Evolutionary conservation across 2,329 filamentous ascomycete species (phyloP).

Genomic region (Botrytis squamosa): DNA sequence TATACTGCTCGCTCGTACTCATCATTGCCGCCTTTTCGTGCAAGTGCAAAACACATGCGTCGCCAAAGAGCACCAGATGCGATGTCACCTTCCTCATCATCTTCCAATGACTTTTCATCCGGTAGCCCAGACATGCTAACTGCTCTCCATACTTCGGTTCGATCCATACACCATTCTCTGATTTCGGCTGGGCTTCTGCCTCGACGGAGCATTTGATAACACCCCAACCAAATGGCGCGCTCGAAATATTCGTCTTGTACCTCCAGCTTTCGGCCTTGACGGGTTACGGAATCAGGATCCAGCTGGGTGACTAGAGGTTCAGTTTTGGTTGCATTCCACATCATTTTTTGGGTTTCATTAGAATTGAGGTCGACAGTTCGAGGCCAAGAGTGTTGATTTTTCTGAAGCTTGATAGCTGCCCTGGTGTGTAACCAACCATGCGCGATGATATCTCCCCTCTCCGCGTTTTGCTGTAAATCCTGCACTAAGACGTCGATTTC

Average conservation of each 20-base stretch:
- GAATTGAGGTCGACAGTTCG: conserved; percentile 63
- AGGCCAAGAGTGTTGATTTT: conserved; percentile 69
- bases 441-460: conserved; percentile 77
- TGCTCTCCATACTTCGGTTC: conserved; percentile 86
- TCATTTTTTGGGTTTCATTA: conserved; percentile 54
- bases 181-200: conserved; percentile 75
- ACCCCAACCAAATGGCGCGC: conserved; percentile 87
- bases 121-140: conserved; percentile 74
- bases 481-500: conserved; percentile 74
- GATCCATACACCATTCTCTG: conserved; percentile 80
- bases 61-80: conserved; percentile 66
- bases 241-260: conserved; percentile 86
- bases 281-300: conserved; percentile 83
- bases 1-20: conserved; percentile 88
- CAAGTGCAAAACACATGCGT: conserved; percentile 70
- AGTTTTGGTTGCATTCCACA: conserved; percentile 56
- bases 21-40: conserved; percentile 67
- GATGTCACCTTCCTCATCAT: conserved; percentile 48
- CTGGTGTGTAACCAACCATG: conserved; percentile 93
- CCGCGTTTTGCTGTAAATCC: conserved; percentile 72
- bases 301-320: conserved; percentile 78
- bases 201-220: conserved; percentile 86
- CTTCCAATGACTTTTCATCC: conserved; percentile 49
- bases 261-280: conserved; percentile 75
- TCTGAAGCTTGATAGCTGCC: conserved; percentile 84